phyloP scores from a whole-genome alignment of 176 grass and related monocot genomes.

The Urochloa ruziziensis region DNA sequence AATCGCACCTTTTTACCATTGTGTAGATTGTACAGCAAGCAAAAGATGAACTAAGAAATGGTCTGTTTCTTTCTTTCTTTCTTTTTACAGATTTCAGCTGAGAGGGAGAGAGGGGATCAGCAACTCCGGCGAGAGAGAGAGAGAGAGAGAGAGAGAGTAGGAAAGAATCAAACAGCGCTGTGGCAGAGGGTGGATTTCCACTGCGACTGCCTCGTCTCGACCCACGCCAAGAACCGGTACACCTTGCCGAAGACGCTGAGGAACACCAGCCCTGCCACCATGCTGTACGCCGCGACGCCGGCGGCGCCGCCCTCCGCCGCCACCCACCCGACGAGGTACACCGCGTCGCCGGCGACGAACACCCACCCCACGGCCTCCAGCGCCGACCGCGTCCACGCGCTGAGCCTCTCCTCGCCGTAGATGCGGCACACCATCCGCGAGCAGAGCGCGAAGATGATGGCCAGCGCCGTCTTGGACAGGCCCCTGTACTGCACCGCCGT shows the following conservation, averaged over 20 bases:
- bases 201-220: constrained; percentile 63
- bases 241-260: constrained; percentile 79
- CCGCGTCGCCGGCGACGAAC: constrained; percentile 61
- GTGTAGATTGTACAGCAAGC: constrained; percentile 40
- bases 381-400: constrained; percentile 51
- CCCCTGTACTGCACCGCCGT: constrained; percentile 58
- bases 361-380: constrained; percentile 77
- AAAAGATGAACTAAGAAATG: constrained; percentile 38
- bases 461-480: constrained; percentile 81
- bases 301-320: constrained; percentile 46
- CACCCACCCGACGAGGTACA: constrained; percentile 56
- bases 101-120: not conserved
- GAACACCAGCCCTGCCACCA: constrained; percentile 55
- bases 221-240: constrained; percentile 78
- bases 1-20: constrained; percentile 11
- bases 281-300: constrained; percentile 43
- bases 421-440: constrained; percentile 93
- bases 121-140: not conserved
- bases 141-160: no score
- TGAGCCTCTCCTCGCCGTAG: constrained; percentile 69
- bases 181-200: constrained; percentile 60
- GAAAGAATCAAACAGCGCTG: constrained; percentile 29
- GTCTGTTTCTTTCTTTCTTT: constrained; percentile 22
- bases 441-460: constrained; percentile 76
- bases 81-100: constrained; percentile 29